Percentiles rank a stretch among this genome's conserved stretches.
Conservation (phyloP, 2,329 filamentous ascomycete species). For the Cladosporium halotolerans region DNA sequence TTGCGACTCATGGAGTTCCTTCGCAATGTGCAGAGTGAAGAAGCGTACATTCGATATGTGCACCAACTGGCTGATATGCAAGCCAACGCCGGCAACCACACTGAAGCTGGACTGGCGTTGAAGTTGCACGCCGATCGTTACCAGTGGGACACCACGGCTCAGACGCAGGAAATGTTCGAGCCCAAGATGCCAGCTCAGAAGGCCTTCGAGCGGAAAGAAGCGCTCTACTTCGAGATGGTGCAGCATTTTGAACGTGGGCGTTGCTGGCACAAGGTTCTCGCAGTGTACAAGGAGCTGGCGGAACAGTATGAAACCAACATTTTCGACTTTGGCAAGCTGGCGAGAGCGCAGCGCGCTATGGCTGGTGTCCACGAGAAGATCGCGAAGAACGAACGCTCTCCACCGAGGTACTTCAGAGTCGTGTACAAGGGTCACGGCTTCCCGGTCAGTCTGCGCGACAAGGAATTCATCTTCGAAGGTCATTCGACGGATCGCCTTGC, state of each 20-base stretch:
- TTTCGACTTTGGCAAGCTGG: slow-evolving; percentile 88
- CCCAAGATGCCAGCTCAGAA: slow-evolving; percentile 77
- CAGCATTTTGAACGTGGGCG: slow-evolving; percentile 91
- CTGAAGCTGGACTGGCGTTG: slow-evolving; percentile 82
- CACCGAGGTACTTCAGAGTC: slow-evolving; percentile 86
- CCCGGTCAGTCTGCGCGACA: slow-evolving; percentile 71
- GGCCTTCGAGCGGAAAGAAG: slow-evolving; percentile 87
- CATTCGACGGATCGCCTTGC: slow-evolving; percentile 68
- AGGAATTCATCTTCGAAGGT: slow-evolving; percentile 88
- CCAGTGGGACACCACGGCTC: slow-evolving; percentile 72
- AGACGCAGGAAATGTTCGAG: slow-evolving; percentile 60
- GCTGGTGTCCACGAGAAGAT: slow-evolving; percentile 87
- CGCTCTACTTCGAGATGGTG: slow-evolving; percentile 90
- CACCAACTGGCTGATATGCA: slow-evolving; percentile 83
- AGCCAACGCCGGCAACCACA: slow-evolving; percentile 66
- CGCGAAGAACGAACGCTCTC: slow-evolving; percentile 69
- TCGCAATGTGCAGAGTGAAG: slow-evolving; percentile 92
- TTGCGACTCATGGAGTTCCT: slow-evolving; percentile 92
- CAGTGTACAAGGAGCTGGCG: slow-evolving; percentile 84
- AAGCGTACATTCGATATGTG: slow-evolving; percentile 93
- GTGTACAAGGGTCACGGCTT: slow-evolving; percentile 86
- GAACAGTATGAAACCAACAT: slow-evolving; percentile 83
- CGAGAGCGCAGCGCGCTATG: slow-evolving; percentile 81
- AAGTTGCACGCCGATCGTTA: slow-evolving; percentile 89
- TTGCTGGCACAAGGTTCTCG: slow-evolving; percentile 82